Evolutionary conservation across 495 filamentous ascomycete genomes (phyloP).

Genomic region (Elasticomyces elasticus): DNA sequence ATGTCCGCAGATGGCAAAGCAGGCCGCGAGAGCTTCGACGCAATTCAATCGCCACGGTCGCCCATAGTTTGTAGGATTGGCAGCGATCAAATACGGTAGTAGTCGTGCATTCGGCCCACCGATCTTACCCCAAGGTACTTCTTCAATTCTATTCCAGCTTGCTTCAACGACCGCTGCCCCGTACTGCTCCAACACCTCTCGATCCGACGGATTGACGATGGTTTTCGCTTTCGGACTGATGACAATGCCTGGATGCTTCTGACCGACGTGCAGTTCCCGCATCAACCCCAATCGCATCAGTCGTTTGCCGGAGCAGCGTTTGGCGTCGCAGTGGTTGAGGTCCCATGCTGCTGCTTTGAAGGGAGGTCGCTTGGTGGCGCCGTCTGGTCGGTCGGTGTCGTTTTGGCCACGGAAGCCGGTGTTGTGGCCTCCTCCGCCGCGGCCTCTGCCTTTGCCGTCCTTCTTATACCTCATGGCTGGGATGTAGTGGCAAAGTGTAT

Average conservation of each 20-base stretch:
- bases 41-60: slow-evolving; percentile 91
- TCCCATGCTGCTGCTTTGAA: slow-evolving; percentile 98
- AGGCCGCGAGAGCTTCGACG: slow-evolving; percentile 85
- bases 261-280: slow-evolving; percentile 84
- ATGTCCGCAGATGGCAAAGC: slow-evolving; percentile 86
- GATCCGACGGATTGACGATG: slow-evolving; percentile 71
- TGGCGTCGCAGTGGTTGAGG: slow-evolving; percentile 92
- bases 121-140: slow-evolving; percentile 83
- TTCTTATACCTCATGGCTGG: too few species aligned
- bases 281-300: slow-evolving; percentile 86
- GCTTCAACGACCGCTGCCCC: slow-evolving; percentile 96
- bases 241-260: slow-evolving; percentile 81
- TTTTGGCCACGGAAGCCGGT: not conserved
- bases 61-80: slow-evolving; percentile 95
- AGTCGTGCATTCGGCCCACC: slow-evolving; percentile 51
- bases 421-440: not conserved
- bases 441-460: slow-evolving; percentile 42
- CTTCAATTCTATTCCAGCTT: slow-evolving; percentile 84
- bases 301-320: slow-evolving; percentile 89
- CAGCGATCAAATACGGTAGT: slow-evolving; percentile 90
- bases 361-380: slow-evolving; percentile 39
- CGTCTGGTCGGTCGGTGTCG: not conserved
- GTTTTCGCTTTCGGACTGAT: slow-evolving; percentile 87
- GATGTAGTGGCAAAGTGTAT: too few species aligned
- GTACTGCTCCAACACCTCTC: slow-evolving; percentile 67